Conservation (phyloP, 495 filamentous ascomycete species). For the Aspergillus avenaceus region DNA sequence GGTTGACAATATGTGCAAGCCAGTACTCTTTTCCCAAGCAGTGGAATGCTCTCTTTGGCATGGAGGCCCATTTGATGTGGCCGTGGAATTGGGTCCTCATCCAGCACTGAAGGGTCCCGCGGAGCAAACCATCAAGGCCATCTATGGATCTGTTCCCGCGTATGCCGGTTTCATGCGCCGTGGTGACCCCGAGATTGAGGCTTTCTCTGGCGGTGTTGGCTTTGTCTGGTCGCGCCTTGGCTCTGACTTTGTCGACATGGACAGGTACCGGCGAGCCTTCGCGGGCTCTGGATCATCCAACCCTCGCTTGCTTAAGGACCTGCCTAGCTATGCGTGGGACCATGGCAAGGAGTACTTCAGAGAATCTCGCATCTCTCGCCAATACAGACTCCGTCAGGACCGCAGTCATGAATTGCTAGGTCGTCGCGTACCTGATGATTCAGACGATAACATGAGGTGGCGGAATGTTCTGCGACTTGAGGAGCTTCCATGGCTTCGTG, state of each 20-base stretch:
- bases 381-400: constrained; percentile 2
- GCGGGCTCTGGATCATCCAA: background rate
- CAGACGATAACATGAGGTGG: constrained; percentile 26
- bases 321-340: constrained; percentile 46
- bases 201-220: constrained; percentile 45
- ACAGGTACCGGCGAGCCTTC: background rate
- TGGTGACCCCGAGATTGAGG: constrained; percentile 29
- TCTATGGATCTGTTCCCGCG: constrained; percentile 15
- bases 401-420: constrained; percentile 32
- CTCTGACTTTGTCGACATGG: constrained; percentile 1
- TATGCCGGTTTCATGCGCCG: constrained; percentile 40
- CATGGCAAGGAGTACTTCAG: constrained; percentile 36
- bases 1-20: constrained; percentile 8
- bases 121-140: constrained; percentile 27
- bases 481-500: constrained; percentile 38
- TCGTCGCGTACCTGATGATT: constrained; percentile 12
- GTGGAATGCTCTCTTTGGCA: background rate
- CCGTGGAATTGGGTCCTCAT: constrained; percentile 51
- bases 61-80: constrained; percentile 20
- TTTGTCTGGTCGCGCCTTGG: constrained; percentile 45
- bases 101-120: constrained; percentile 39
- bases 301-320: constrained; percentile 16
- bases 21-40: constrained; percentile 11
- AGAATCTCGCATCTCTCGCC: constrained; percentile 21
- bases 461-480: constrained; percentile 26